A percentile compares a stretch with the other conserved stretches of the same genome.
phyloP scores from a whole-genome alignment of 768 basidiomycete species.

The Imleria badia region DNA sequence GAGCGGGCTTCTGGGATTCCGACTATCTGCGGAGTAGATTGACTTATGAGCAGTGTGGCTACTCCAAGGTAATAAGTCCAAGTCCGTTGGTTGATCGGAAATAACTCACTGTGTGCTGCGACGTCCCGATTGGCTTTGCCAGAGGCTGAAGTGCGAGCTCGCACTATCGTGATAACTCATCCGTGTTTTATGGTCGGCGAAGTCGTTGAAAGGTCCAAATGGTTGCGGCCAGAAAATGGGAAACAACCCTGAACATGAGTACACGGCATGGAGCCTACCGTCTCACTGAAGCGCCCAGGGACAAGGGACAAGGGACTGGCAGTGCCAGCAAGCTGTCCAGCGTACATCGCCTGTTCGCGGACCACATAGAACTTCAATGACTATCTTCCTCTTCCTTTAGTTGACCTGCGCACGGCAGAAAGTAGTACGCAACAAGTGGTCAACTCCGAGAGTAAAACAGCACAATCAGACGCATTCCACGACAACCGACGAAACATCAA shows the following conservation, averaged over 20 bases:
- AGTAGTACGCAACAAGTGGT: too few relatives aligned
- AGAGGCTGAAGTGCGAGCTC: background rate
- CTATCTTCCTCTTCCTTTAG: too few relatives aligned
- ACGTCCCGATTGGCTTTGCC: background rate
- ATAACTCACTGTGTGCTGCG: background rate
- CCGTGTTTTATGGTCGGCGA: background rate
- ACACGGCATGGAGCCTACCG: background rate
- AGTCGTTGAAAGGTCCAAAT: background rate
- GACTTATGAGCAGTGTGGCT: constrained; percentile 2
- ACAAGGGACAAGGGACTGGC: background rate
- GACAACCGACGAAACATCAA: background rate
- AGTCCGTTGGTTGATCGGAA: background rate
- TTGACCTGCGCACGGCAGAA: too few relatives aligned
- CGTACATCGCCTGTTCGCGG: too few relatives aligned
- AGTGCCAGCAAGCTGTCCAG: too few relatives aligned
- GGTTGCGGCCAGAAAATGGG: background rate
- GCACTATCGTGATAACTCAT: constrained; percentile 9
- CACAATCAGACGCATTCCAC: background rate
- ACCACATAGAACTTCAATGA: too few relatives aligned
- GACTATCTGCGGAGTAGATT: background rate
- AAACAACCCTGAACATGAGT: background rate
- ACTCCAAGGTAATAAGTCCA: background rate
- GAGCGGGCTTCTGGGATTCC: background rate
- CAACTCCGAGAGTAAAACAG: too few relatives aligned
- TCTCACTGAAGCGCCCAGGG: background rate